Base-by-base conservation (phyloP, 2,329 filamentous ascomycete genomes). In the Pseudogymnoascus sp. region DNA sequence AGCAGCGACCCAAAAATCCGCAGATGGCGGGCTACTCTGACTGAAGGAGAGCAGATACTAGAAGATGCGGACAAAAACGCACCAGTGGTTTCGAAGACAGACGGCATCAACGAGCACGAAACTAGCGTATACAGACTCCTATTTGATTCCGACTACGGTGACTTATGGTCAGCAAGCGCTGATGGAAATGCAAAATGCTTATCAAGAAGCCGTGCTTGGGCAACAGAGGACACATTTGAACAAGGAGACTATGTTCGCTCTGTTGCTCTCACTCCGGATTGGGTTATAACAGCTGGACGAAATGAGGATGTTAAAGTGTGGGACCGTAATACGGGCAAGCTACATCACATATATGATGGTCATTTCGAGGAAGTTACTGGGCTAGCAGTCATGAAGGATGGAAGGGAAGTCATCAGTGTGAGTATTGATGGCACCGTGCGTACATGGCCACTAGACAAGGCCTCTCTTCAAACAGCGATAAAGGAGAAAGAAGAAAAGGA, bases 321-420 rank as follows among this genome's bases (percentile, higher is more conserved):
- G 93, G 89, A 96, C 73, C 77, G 82, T 56, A 72, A 85, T 65
- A 87, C 85, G 7, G 91, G 90, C 4, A 85, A 88, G 72, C 78
- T 95, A 33, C 83, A 88, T 71, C 89, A 89, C 73, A 82, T 83
- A 6, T 86, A 93, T 65, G 82, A 84, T 38, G 94, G 94, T 0
- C 94, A 99, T 76, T 97, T 85, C 72, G 92, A 99, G 71, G 94
- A 97, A 75, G 88, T 99, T 12, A 97, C 91, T 0, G 91, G 88
- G 37, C 76, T 97, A 47, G 79, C 88, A 1, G 73, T 95, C 60
- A 73, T 92, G 28, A 73, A 75, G 25, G 76, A 76, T 4, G 78
- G 77, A 18, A 78, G 79, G 65, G 75, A 75, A 18, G 77, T 96
- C 10, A 85, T 90, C 66, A 97, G 92, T 73, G 89, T 94, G 62